phyloP scores from a whole-genome alignment of 495 filamentous ascomycete genomes.

The Filosporella fistucella region DNA sequence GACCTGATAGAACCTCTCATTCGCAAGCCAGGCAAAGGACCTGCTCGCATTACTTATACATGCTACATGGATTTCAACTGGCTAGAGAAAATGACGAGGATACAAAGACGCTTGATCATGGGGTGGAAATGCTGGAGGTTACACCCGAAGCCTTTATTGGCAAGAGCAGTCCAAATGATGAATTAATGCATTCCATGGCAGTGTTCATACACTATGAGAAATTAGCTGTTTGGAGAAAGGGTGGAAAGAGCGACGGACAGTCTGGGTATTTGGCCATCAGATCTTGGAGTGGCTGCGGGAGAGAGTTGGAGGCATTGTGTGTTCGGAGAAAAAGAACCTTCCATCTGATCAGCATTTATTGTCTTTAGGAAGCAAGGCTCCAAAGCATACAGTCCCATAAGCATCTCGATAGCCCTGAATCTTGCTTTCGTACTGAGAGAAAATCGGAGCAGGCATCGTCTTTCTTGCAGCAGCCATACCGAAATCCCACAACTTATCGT shows the following conservation, averaged over 20 bases:
- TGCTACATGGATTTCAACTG: too few relatives aligned
- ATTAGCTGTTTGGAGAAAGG: slow-evolving; percentile 18
- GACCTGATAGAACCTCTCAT: too few relatives aligned
- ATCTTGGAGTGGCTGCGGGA: slow-evolving; percentile 38
- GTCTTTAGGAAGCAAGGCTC: too few relatives aligned
- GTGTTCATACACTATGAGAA: slow-evolving; percentile 48
- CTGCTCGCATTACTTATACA: too few relatives aligned
- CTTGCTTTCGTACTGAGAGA: slow-evolving; percentile 38
- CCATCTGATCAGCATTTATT: not conserved
- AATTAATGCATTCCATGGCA: slow-evolving; percentile 64
- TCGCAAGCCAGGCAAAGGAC: too few relatives aligned
- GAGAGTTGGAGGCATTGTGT: slow-evolving; percentile 6
- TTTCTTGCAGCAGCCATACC: slow-evolving; percentile 45
- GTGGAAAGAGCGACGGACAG: slow-evolving; percentile 44
- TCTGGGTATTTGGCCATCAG: slow-evolving; percentile 32
- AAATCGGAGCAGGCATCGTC: slow-evolving; percentile 48
- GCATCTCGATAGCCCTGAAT: slow-evolving; percentile 48
- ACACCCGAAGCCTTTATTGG: slow-evolving; percentile 65
- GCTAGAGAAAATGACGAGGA: too few relatives aligned
- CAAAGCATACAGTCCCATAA: slow-evolving; percentile 48
- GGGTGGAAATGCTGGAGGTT: slow-evolving; percentile 75
- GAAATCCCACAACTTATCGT: slow-evolving; percentile 62
- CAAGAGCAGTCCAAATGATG: slow-evolving; percentile 59
- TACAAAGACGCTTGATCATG: too few relatives aligned
- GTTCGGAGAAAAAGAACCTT: slow-evolving; percentile 65